Base-by-base conservation (phyloP, 2,329 filamentous ascomycete species). In the Coniochaeta sp. region DNA sequence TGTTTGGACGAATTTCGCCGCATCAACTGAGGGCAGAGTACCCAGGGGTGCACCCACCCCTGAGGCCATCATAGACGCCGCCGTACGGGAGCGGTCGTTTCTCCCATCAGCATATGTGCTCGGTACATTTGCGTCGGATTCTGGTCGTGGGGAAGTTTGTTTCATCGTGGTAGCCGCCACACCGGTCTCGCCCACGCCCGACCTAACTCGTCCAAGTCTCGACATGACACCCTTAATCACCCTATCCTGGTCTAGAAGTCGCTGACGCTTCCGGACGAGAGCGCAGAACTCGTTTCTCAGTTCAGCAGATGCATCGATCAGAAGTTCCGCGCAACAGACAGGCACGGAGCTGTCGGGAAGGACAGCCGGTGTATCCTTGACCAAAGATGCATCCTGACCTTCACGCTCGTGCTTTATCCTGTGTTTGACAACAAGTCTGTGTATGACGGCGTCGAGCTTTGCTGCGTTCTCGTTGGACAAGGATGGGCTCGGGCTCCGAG, bases 261-360 rank as follows among this genome's bases (percentile, higher is more conserved):
- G 67, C 26, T 77, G 73, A 9, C 68, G 70, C 57, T 70, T 73
- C 63, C 81, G 74, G 5, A 76, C 71, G 2, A 84, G 67, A 2
- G 77, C 73, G 64, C 82, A 85, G 62, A 85, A 85, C 8, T 73
- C 74, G 55, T 70, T 72, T 22, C 78, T 73, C 12, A 85, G 70
- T 62, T 80, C 78, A 24, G 77, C 70, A 2, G 75, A 75, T 10
- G 79, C 75, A 62, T 85, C 80, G 7, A 74, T 63, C 19, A 72
- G 66, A 22, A 85, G 72, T 56, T 78, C 76, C 3, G 75, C 69
- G 62, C 83, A 85, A 66, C 83, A 86, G 4, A 76, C 70, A 2
- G 73, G 67, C 30, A 74, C 64, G 8, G 71, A 67, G 30, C 71
- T 19, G 30, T 71, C 3, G 17, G 72, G 65, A 6, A 72, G 62